Percentiles rank a stretch among this genome's conserved stretches.
Conservation (phyloP, 2,329 filamentous ascomycete species). For the Rachicladosporium sp. region DNA sequence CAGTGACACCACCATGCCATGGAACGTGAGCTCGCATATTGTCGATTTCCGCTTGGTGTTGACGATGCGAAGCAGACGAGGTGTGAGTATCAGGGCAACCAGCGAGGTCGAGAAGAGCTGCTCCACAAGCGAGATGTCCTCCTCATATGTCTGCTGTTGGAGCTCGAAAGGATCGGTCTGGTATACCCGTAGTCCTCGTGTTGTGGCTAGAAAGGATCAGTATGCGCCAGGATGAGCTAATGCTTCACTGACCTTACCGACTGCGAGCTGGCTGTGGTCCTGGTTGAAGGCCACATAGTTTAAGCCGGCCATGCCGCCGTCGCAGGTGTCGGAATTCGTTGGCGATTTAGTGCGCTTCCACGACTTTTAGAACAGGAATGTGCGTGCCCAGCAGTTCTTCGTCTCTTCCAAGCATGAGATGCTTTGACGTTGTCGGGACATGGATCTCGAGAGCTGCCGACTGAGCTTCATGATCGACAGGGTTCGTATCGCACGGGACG, state of each 20-base stretch:
- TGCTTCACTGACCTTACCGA: conserved; percentile 48
- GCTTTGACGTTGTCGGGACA: too few species aligned
- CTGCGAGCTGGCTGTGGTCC: conserved; percentile 92
- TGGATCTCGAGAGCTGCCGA: too few species aligned
- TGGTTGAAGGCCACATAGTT: conserved; percentile 99
- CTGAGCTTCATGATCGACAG: too few species aligned
- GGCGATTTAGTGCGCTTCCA: too few species aligned
- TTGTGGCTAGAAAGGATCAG: conserved; percentile 51
- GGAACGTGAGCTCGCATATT: conserved; percentile 97
- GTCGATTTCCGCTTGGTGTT: conserved; percentile 86
- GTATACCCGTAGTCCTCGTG: conserved; percentile 90
- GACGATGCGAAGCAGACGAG: conserved; percentile 83
- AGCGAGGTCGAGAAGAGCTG: conserved; percentile 98
- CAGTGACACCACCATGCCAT: conserved; percentile 87
- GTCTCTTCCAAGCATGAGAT: too few species aligned
- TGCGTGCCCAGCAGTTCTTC: too few species aligned
- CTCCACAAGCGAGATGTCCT: conserved; percentile 86
- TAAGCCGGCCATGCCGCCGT: conserved; percentile 37
- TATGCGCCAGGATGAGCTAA: conserved; percentile 1
- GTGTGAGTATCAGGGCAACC: conserved; percentile 84
- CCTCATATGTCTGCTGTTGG: conserved; percentile 82
- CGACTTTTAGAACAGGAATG: too few species aligned
- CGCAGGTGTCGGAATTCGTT: neutral
- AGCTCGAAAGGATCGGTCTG: conserved; percentile 93
- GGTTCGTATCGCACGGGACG: too few species aligned